Conservation (phyloP, 2,329 filamentous ascomycete genomes). For the Parascedosporium putredinis region DNA sequence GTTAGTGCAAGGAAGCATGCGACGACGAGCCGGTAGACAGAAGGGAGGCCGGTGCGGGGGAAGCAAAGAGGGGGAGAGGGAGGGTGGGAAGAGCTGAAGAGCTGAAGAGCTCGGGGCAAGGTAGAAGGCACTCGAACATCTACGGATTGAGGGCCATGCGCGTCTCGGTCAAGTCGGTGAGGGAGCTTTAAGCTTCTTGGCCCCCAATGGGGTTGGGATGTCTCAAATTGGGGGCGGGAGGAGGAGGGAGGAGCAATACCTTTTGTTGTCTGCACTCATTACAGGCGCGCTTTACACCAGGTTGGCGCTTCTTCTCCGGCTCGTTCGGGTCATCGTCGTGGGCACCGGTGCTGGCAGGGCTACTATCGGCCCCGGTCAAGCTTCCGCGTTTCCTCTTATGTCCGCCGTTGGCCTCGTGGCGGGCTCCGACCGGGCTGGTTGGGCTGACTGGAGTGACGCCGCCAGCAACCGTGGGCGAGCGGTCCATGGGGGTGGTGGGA, state of each 20-base stretch:
- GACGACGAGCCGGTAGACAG: no score
- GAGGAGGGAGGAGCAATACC: no score
- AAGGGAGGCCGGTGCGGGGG: no score
- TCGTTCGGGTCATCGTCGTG: conserved; percentile 46
- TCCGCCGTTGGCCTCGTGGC: conserved; percentile 34
- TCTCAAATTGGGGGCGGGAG: no score
- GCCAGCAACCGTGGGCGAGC: conserved; percentile 33
- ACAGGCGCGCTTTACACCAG: conserved; percentile 67
- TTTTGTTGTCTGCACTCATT: conserved; percentile 83
- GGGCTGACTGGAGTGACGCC: conserved; percentile 41
- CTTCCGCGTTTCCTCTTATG: conserved; percentile 50
- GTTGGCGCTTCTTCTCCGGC: conserved; percentile 52
- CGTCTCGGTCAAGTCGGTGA: no score
- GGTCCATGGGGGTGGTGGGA: conserved; percentile 31
- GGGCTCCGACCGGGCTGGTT: conserved; percentile 44
- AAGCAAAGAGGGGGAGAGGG: no score
- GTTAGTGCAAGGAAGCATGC: conserved; percentile 12
- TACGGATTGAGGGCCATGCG: no score
- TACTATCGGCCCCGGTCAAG: conserved; percentile 41
- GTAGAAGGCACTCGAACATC: no score
- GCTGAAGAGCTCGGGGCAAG: no score
- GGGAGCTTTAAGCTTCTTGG: no score
- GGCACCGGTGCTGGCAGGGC: conserved; percentile 47
- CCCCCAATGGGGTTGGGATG: no score
- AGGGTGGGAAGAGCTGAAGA: no score